Percentiles rank a stretch among this genome's conserved stretches.
These are phyloP conservation scores for Penicillium expansum DNA, from an alignment of 2,329 filamentous ascomycete species.

Conservation along the genomic window DNA sequence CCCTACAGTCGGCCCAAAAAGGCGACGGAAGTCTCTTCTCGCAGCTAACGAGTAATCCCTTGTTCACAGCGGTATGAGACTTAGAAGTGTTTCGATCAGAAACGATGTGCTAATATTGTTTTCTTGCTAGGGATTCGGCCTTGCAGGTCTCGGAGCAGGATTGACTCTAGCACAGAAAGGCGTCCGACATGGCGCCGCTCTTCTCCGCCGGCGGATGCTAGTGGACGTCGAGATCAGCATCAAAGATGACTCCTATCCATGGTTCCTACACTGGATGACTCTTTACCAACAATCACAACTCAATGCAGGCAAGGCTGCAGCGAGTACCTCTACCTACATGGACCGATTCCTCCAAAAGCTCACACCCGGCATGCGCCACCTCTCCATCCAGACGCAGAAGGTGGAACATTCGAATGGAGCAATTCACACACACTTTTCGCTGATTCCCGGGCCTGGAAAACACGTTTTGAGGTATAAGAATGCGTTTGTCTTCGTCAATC, in stretches of 20 bases:
- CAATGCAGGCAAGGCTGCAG: constrained; percentile 50
- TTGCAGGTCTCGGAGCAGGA: constrained; percentile 81
- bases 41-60: constrained; percentile 49
- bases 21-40: constrained; percentile 43
- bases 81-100: neutral
- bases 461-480: constrained; percentile 84
- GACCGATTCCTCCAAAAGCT: constrained; percentile 56
- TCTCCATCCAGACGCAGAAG: constrained; percentile 64
- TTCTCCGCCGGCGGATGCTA: constrained; percentile 79
- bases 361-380: constrained; percentile 60
- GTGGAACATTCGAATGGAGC: constrained; percentile 64
- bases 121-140: constrained; percentile 68
- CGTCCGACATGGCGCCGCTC: constrained; percentile 65
- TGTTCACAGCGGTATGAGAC: constrained; percentile 49
- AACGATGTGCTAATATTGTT: constrained; percentile 1
- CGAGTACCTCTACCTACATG: constrained; percentile 44
- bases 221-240: constrained; percentile 95
- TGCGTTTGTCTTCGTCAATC: constrained; percentile 81
- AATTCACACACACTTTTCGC: constrained; percentile 74
- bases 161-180: constrained; percentile 78
- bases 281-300: constrained; percentile 68
- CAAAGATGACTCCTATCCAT: constrained; percentile 88
- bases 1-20: constrained; percentile 27
- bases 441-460: constrained; percentile 86
- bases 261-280: constrained; percentile 93